Base-by-base conservation (phyloP, 345 rosid genomes). In the Melaleuca alternifolia region DNA sequence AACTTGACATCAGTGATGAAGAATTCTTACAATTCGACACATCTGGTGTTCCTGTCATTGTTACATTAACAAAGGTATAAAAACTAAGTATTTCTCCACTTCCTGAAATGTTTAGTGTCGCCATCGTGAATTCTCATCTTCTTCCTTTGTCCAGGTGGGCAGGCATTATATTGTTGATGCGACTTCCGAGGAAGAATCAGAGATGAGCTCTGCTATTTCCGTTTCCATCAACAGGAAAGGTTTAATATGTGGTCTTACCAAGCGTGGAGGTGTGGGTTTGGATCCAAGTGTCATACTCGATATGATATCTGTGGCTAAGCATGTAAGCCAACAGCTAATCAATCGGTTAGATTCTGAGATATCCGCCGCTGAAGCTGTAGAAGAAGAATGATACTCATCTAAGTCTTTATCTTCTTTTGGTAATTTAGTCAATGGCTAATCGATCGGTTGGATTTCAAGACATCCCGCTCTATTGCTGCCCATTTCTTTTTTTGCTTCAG, bases 1-100 rank as follows among this genome's bases (percentile, higher is more conserved):
- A 97, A 91, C 92, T 97, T 85, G 96, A 96, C 92, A 94, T 96
- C 84, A 97, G 98, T 24, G 99, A 97, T 75, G 98, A 96, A 92
- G 99, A 96, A 87, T 97, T 94, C 92, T 90, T 94, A 83, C 99
- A 94, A 82, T 94, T 97, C 16, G 98, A 95, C 85, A 96, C 98
- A 54, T 94, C 97, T n/a, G 89, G 86, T 51, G 85, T 96, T 76
- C 99, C 98, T 28, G 95, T 95, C 83, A 93, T 97, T 56, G 93
- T 95, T 87, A 96, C 99, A 4, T 86, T 96, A 90, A 95, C 97
- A 59, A 95, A 93, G 96, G 99, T 97, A 86, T 51, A 10, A n/a
- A 65, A 15, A 18, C 50, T 1, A 0, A 0, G 33, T 30, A 54
- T 33, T 41, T 76, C 7, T 11, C 46, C 41, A 30, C 56, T 46